Conservation (phyloP, 331 rosid species). For the Spiraea crenata region DNA sequence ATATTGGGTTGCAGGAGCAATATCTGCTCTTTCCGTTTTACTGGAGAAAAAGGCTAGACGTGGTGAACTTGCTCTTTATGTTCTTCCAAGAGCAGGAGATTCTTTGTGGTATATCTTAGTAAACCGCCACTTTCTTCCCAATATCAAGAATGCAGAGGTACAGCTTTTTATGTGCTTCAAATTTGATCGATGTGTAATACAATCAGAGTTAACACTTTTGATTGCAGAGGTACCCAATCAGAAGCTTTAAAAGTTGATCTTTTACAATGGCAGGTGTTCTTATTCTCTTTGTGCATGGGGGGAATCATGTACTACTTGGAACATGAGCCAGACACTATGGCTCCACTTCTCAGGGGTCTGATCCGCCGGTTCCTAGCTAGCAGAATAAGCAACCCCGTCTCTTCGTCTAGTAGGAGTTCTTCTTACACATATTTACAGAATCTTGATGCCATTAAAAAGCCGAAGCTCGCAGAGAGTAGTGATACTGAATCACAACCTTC, state of each 20-base stretch:
- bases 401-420: constrained; percentile 39
- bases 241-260: too few species aligned
- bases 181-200: not conserved
- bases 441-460: constrained; percentile 56
- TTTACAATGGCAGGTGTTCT: constrained; percentile 51
- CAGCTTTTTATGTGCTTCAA: not conserved
- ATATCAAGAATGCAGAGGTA: constrained; percentile 91
- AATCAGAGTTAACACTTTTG: too few species aligned
- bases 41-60: constrained; percentile 92
- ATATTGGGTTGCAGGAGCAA: constrained; percentile 86
- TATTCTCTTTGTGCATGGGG: constrained; percentile 90
- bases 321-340: constrained; percentile 93
- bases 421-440: constrained; percentile 62
- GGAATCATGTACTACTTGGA: constrained; percentile 96
- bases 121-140: constrained; percentile 86
- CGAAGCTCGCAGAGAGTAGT: constrained; percentile 38
- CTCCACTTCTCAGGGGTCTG: constrained; percentile 89
- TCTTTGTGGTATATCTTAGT: constrained; percentile 91
- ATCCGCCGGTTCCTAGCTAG: constrained; percentile 96
- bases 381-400: constrained; percentile 81
- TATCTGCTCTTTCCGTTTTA: constrained; percentile 79
- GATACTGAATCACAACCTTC: constrained; percentile 44
- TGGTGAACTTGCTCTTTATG: constrained; percentile 92
- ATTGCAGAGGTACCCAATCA: too few species aligned
- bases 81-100: constrained; percentile 94